A percentile compares a stretch with the other conserved stretches of the same genome.
Conservation (phyloP, 2,329 filamentous ascomycete genomes). For the Neopestalotiopsis clavispora region DNA sequence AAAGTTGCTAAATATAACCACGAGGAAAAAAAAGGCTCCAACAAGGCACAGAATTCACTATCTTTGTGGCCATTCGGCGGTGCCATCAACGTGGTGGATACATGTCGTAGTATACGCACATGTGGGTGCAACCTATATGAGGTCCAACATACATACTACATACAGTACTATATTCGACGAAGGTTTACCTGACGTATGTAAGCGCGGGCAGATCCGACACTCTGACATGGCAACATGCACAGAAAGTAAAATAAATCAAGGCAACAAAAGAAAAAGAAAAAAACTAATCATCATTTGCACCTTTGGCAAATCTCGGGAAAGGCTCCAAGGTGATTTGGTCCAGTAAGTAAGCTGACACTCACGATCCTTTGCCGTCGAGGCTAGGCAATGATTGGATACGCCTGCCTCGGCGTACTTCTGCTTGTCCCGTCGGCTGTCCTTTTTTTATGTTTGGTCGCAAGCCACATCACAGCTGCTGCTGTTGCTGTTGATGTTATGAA, state of each 20-base stretch:
- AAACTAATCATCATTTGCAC: neutral
- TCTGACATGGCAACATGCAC: neutral
- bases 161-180: neutral
- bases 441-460: neutral
- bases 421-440: constrained; percentile 1
- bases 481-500: neutral
- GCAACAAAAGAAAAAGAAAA: neutral
- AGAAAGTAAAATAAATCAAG: neutral
- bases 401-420: neutral
- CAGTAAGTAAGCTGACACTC: neutral
- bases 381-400: neutral
- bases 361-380: neutral
- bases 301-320: neutral
- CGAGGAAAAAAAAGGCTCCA: neutral
- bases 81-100: no score
- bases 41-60: neutral
- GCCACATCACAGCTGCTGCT: neutral
- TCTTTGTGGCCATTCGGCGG: neutral
- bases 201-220: neutral
- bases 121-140: neutral
- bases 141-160: neutral
- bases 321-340: neutral
- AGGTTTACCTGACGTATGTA: neutral
- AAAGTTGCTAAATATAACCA: neutral
- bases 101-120: no score